Evolutionary conservation across 768 basidiomycete genomes (phyloP).

Genomic region (Tricholoma bakamatsutake): DNA sequence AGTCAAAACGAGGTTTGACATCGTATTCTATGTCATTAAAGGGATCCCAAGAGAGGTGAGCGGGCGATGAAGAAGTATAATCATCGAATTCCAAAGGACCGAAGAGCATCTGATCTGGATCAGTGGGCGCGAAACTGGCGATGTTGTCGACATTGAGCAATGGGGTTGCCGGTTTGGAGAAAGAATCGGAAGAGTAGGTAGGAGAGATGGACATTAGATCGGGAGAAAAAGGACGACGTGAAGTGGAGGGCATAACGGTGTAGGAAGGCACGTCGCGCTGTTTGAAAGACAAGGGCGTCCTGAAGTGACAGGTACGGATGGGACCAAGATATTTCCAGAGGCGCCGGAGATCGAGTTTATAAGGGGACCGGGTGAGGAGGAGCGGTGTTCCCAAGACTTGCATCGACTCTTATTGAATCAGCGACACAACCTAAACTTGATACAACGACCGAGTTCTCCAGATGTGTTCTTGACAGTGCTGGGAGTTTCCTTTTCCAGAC

Average conservation of each 20-base stretch:
- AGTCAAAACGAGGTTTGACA: conserved; percentile 38
- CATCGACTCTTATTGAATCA: conserved; percentile 36
- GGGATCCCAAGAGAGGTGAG: conserved; percentile 30
- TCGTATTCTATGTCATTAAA: conserved; percentile 33
- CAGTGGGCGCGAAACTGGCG: conserved; percentile 26
- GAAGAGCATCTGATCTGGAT: conserved; percentile 52
- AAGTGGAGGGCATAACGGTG: conserved; percentile 33
- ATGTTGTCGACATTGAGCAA: conserved; percentile 33
- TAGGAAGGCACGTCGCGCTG: conserved; percentile 17
- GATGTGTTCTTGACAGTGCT: background rate
- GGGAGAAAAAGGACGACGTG: conserved; percentile 28
- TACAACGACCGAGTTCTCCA: background rate
- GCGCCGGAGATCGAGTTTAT: conserved; percentile 28
- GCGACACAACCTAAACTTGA: conserved; percentile 2
- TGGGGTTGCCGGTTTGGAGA: conserved; percentile 23
- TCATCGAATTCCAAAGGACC: conserved; percentile 57
- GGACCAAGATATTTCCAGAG: conserved; percentile 21
- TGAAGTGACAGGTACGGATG: conserved; percentile 19
- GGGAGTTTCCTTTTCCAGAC: background rate
- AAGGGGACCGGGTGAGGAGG: conserved; percentile 32
- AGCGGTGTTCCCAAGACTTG: conserved; percentile 13
- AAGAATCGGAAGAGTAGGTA: conserved; percentile 17
- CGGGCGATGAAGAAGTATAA: conserved; percentile 20
- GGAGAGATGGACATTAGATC: conserved; percentile 13
- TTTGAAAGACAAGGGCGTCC: conserved; percentile 28